A percentile compares a stretch with the other conserved stretches of the same genome.
These are phyloP conservation scores for Luffa acutangula DNA, from an alignment of 306 rosid species.

Conservation along the genomic window DNA sequence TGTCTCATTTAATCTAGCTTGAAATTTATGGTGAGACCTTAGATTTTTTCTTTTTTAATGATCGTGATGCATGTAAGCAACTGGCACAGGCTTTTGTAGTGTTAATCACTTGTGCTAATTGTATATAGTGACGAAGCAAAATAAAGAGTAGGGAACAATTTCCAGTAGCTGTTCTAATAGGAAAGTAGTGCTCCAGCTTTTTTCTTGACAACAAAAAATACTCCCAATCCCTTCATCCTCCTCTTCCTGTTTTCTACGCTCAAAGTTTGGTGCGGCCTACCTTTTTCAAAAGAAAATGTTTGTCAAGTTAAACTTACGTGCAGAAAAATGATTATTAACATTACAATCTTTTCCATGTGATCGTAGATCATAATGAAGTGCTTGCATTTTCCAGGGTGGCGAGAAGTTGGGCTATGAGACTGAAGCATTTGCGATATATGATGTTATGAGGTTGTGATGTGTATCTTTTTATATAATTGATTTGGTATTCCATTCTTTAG, in stretches of 20 bases:
- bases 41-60: background rate
- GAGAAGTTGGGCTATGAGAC: conserved; percentile 96
- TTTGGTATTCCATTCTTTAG: background rate
- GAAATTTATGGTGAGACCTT: background rate
- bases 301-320: background rate
- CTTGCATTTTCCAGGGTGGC: conserved; percentile 68
- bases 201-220: background rate
- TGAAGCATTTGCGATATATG: conserved; percentile 88
- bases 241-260: background rate
- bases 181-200: background rate
- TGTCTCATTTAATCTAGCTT: background rate
- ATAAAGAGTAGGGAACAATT: background rate
- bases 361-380: conserved; percentile 10
- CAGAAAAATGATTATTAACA: background rate
- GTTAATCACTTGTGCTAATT: background rate
- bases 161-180: background rate
- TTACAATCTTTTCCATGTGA: background rate
- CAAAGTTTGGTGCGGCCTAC: background rate
- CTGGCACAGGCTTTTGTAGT: background rate
- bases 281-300: background rate
- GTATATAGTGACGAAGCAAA: background rate
- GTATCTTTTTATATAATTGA: background rate
- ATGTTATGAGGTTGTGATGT: conserved; percentile 67
- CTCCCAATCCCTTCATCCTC: background rate
- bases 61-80: background rate